Conservation (phyloP, 371 early-diverging fungal genomes). For the Mucor ambiguus region DNA sequence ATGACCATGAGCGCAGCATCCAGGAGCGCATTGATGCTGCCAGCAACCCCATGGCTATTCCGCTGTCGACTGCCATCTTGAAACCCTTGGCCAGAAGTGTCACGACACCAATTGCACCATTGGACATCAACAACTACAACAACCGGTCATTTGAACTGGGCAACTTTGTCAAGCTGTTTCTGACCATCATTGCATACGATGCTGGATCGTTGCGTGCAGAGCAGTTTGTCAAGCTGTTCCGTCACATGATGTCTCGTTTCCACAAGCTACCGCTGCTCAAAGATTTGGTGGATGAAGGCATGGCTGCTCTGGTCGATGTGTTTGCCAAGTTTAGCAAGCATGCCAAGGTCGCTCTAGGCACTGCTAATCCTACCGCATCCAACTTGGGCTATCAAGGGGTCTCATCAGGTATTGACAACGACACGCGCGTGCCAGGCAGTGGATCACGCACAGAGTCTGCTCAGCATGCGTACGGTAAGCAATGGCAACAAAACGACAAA, state of each 20-base stretch:
- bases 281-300: conserved; percentile 52
- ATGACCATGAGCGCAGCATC: conserved; percentile 48
- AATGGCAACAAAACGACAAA: conserved; percentile 73
- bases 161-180: conserved; percentile 62
- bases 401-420: not conserved
- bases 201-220: conserved; percentile 66
- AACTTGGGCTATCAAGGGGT: conserved; percentile 16
- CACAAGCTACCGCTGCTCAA: conserved; percentile 31
- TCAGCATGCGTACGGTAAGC: conserved; percentile 60
- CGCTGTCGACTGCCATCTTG: conserved; percentile 40
- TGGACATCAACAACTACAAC: conserved; percentile 32
- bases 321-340: conserved; percentile 59
- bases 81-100: conserved; percentile 44
- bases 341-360: conserved; percentile 38
- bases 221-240: conserved; percentile 63
- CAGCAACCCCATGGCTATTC: conserved; percentile 44
- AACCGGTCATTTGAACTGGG: conserved; percentile 53
- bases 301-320: conserved; percentile 58
- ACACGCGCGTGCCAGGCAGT: not conserved
- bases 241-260: conserved; percentile 49
- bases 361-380: not conserved
- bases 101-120: conserved; percentile 40
- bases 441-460: conserved; percentile 25
- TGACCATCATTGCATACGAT: conserved; percentile 71
- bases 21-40: conserved; percentile 50